Evolutionary conservation across 306 rosid genomes (phyloP), one percentile per base, ranked within the genome.

Genomic region (Vigna hirtella): DNA sequence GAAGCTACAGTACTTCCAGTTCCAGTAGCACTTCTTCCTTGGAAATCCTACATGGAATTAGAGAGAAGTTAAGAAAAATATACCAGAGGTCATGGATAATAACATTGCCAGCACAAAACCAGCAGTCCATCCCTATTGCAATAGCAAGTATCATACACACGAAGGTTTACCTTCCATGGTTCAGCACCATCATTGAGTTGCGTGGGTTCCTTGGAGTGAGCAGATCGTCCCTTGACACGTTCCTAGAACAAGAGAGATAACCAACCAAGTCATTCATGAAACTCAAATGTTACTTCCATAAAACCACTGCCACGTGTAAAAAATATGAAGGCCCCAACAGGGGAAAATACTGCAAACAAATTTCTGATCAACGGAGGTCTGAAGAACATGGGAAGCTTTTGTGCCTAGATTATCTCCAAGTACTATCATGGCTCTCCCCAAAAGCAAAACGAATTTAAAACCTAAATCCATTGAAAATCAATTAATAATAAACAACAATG

Each of bases 161-260:
- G 86, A 69, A 48, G 65, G 28, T 71, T 69, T 88, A 95, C 98
- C 93, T 90, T 88, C 66, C 64, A 78, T 43, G 88, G 76, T 68
- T 86, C 91, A 52, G 80, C 77, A 67, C 78, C 72, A 71, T 92
- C 83, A 52, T 89, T 70, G 62, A 81, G 65, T 76, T 81, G 90
- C 3, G 84, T 18, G 42, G 84, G 74, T 64, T 87, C 91, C 87
- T 88, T 95, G 24, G 90, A 45, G 73, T 3, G 73, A 6, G 74
- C 55, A 61, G 92, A 84, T 84, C 98, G 92, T 78, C 88, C 96
- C 88, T 91, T 91, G 79, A 93, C 87, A 66, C 97, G 97, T 65
- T 91, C 96, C 98, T 95, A 89, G 69, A 74, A 38, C 59, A 78
- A 42, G 56, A 76, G 40, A 17, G 77, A 53, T 49, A 67, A 36